Evolutionary conservation across 257 asterid species (phyloP), one percentile per base, ranked within the genome.

Genomic region (Ajuga chamaepitys): DNA sequence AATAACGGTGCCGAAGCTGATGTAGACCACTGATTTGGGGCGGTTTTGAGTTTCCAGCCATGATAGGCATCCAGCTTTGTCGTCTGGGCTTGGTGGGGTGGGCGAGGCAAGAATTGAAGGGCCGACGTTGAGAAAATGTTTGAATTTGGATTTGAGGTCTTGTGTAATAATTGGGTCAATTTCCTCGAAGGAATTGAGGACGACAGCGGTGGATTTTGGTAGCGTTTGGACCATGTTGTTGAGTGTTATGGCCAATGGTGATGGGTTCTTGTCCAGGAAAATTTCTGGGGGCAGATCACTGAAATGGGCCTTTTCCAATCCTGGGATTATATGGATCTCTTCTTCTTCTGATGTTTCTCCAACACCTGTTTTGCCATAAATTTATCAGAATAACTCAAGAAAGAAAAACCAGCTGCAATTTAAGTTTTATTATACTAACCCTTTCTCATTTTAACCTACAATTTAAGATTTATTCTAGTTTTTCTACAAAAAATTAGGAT

Each of bases 111-210:
- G 75, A 38, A 81, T 69, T 52, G 56, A 73, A 7, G 95, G 96
- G 63, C 98, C 96, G 12, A 91, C 38, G 72, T 83, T 84, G 72
- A 86, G 85, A 46, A 84, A 76, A 17, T 84, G 74, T 0, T 71
- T 51, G 81, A 88, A 76, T 37, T 75, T 84, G 0, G 85, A 66
- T 40, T 82, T 80, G 11, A 88, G 77, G 67, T 83, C 85, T 5
- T 54, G 16, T 0, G 82, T 57, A 41, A 82, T 74, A 48, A 32
- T 26, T 9, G 89, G 94, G 46, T 88, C 91, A 67, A 88, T 70
- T 37, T 88, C 95, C 42, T 86, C 94, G 41, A 88, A 86, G 30
- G 92, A 91, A 52, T 88, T 86, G 2, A 91, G 54, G 34, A 82
- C 78, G 12, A 91, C 44, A 0, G 89, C 94, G 2, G 71, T 47